These are phyloP conservation scores for Blumeria hordei DNA, from an alignment of 2,329 filamentous ascomycete species.

Conservation along the genomic window DNA sequence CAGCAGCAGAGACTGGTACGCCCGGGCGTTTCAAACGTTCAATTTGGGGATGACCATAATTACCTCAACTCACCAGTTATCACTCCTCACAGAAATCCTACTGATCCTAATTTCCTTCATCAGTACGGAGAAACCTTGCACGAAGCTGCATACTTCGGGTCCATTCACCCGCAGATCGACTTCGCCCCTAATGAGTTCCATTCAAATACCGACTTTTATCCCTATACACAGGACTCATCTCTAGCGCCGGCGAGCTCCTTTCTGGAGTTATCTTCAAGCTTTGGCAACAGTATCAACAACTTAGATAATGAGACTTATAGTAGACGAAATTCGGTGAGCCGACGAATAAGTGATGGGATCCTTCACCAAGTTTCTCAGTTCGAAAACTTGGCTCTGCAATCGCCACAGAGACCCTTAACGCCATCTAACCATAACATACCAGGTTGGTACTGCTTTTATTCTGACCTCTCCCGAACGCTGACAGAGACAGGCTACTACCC, in stretches of 20 bases:
- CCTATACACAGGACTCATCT: conserved; percentile 10
- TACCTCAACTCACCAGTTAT: conserved; percentile 31
- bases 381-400: conserved; percentile 25
- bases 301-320: conserved; percentile 4
- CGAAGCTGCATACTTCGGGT: conserved; percentile 16
- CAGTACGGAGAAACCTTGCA: conserved; percentile 11
- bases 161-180: conserved; percentile 20
- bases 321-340: conserved; percentile 12
- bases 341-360: conserved; percentile 35
- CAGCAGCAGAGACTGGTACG: conserved; percentile 68
- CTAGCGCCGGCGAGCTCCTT: conserved; percentile 12
- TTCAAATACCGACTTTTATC: conserved; percentile 12
- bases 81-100: conserved; percentile 28
- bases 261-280: conserved; percentile 13
- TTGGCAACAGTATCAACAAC: conserved; percentile 6
- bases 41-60: conserved; percentile 22
- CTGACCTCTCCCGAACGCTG: conserved; percentile 3
- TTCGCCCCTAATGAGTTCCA: conserved; percentile 16
- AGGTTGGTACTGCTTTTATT: conserved; percentile 23
- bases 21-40: conserved; percentile 31
- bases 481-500: conserved; percentile 32
- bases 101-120: conserved; percentile 21
- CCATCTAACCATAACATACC: conserved; percentile 33
- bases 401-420: conserved; percentile 28
- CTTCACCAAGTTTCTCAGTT: conserved; percentile 34